phyloP scores from a whole-genome alignment of 176 grass and related monocot genomes.

The Eragrostis curvula region DNA sequence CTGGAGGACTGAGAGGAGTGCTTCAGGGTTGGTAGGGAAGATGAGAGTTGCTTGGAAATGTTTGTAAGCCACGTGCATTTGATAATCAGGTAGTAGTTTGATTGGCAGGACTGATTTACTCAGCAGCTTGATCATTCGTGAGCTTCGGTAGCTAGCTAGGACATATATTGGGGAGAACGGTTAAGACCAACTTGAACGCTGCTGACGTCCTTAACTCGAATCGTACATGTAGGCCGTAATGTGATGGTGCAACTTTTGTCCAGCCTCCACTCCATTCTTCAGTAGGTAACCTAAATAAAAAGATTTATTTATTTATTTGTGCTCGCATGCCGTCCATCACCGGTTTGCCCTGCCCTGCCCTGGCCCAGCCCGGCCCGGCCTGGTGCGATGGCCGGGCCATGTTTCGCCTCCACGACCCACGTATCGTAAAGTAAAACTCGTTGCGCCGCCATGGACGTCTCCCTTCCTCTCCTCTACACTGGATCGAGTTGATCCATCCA shows the following conservation, averaged over 20 bases:
- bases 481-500: too few relatives aligned
- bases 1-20: neutral
- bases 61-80: neutral
- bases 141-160: neutral
- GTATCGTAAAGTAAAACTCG: too few relatives aligned
- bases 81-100: neutral
- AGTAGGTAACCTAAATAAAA: neutral
- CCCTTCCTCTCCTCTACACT: too few relatives aligned
- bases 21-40: constrained; percentile 25
- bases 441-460: too few relatives aligned
- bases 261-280: neutral
- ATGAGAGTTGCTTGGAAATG: constrained; percentile 42
- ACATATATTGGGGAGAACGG: neutral
- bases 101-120: neutral
- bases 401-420: too few relatives aligned
- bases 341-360: too few relatives aligned
- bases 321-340: too few relatives aligned
- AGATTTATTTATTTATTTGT: neutral
- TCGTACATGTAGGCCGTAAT: neutral
- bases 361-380: too few relatives aligned
- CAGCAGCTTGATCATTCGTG: neutral
- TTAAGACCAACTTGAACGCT: neutral
- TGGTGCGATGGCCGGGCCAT: too few relatives aligned
- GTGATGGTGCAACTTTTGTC: neutral
- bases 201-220: neutral